Base-by-base conservation (phyloP, 2,329 filamentous ascomycete species). In the Aspergillus versicolor region DNA sequence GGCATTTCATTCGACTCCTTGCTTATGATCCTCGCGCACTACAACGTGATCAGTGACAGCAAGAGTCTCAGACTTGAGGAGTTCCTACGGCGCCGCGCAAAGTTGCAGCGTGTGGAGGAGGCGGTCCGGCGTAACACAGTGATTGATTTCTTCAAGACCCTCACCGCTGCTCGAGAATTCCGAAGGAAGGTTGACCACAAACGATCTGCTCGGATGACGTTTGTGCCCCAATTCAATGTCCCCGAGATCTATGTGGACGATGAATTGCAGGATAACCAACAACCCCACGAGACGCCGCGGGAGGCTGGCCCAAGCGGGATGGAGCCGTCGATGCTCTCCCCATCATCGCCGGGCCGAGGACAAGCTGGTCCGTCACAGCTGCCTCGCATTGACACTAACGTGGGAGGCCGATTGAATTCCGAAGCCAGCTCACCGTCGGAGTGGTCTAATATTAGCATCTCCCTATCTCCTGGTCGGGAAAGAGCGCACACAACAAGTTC, bases 41-140 rank as follows among this genome's bases (percentile, higher is more conserved):
- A 99, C 81, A 99, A 97, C 69, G 92, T 99, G 69, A 99, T 99
- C 72, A 96, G 88, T 65, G 94, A 99, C 75, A 97, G 89, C 79
- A 97, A 97, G 81, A 96, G 92, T 74, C 79, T 99, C 69, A 88
- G 91, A 60, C 83, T 99, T 2, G 94, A 99, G 68, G 94, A 99
- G 71, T 99, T 96, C 73, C 77, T 99, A 56, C 88, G 93, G 57
- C 91, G 95, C 38, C 88, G 93, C 60, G 91, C 92, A 32, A 86
- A 93, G 52, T 81, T 99, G 47, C 93, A 97, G 72, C 88, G 93
- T 60, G 93, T 99, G 1, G 91, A 99, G 67, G 93, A 99, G 74
- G 91, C 94, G 64, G 91, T 97, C 43, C 89, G 91, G 57, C 87
- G 95, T 57, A 90, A 93, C 61, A 87, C 92, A 27, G 94, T 99